Evolutionary conservation across 192 early-diverging fungal genomes (phyloP), one percentile per base, ranked within the genome.

Genomic region (Backusella tuberculispora): DNA sequence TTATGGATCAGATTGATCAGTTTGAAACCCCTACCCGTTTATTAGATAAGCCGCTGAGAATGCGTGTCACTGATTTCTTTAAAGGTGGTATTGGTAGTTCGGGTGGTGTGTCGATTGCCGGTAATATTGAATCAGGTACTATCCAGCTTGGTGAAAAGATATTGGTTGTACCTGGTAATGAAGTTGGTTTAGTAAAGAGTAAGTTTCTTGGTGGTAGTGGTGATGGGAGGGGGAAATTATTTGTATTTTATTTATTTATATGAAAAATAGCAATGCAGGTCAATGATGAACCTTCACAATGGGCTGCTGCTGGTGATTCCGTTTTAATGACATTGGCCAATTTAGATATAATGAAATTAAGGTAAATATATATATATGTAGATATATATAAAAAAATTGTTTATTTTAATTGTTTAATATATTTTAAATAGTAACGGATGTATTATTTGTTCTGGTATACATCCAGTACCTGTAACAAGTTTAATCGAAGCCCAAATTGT

Each of bases 221-320:
- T 40, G 44, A 53, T 76, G n/a, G 9, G 0, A 21, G 14, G 4
- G 21, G 13, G 21, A 69, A 15, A 56, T 40, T 29, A 66, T 15
- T 12, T 45, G 12, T n/a, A n/a, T 14, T n/a, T 74, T 63, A 47
- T 75, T 64, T 47, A 15, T n/a, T 47, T 47, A 14, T 19, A 1
- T n/a, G 5, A 19, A 19, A 7, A 42, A 21, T 76, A 93, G 92
- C 88, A 4, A 88, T 98, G 71, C 92, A 95, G 56, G 83, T 91
- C 6, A 89, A 88, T 65, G 89, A 91, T 68, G 90, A 90, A 56
- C 69, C 89, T 0, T 83, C 87, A 15, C 87, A 92, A 66, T 98
- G 95, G 95, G 97, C 95, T 12, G 96, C 89, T 1, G 95, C 95
- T 13, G 98, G 98, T n/a, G 98, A 98, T 77, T 92, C 89, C 48